Conservation (phyloP, 176 grass and related monocot species). For the Oryza meridionalis region DNA sequence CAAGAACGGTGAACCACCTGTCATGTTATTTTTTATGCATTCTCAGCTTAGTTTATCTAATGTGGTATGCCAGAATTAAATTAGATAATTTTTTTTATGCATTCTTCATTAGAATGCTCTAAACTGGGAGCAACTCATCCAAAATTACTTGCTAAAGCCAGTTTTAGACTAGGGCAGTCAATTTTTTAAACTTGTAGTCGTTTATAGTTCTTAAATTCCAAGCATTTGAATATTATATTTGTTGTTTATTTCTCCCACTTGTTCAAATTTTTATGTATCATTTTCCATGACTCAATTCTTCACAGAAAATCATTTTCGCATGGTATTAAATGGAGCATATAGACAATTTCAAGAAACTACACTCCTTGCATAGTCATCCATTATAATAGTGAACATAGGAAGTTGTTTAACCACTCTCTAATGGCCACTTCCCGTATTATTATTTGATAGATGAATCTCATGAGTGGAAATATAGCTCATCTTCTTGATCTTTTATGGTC, state of each 20-base stretch:
- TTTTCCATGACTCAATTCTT: background rate
- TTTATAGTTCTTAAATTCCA: slow-evolving; percentile 5
- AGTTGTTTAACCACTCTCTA: slow-evolving; percentile 13
- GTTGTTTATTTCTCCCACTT: background rate
- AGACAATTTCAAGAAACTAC: background rate
- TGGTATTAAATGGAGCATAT: slow-evolving; percentile 19
- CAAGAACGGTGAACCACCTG: slow-evolving; percentile 3
- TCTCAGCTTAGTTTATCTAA: background rate
- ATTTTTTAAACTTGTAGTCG: background rate
- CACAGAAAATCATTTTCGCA: background rate
- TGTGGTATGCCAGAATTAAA: slow-evolving; percentile 12
- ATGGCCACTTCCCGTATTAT: slow-evolving; percentile 24
- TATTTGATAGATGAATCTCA: slow-evolving; percentile 82
- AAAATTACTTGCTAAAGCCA: background rate
- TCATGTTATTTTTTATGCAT: slow-evolving; percentile 15
- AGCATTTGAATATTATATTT: slow-evolving; percentile 14
- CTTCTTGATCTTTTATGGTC: slow-evolving; percentile 94
- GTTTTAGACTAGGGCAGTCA: background rate
- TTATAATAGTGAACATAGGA: background rate
- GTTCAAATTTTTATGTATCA: slow-evolving; percentile 4
- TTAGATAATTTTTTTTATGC: background rate
- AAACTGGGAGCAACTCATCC: slow-evolving; percentile 1
- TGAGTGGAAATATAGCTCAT: slow-evolving; percentile 77
- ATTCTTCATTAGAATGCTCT: background rate
- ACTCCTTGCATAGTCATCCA: slow-evolving; percentile 5